phyloP scores from a whole-genome alignment of 495 filamentous ascomycete species.

The Hyaloscypha hepaticicola region DNA sequence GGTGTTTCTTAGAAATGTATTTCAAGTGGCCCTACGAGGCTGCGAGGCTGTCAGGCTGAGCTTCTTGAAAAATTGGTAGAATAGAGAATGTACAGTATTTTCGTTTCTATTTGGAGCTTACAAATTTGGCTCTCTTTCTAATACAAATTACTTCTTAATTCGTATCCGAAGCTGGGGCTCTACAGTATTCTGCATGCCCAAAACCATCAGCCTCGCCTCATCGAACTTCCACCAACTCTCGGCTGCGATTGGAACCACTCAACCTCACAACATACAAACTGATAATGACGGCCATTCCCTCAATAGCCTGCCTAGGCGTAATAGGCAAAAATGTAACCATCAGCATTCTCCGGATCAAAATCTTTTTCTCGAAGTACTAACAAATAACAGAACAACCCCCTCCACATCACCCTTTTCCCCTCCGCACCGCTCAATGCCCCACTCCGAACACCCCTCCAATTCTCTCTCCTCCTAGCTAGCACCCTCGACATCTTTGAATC shows the following conservation, averaged over 20 bases:
- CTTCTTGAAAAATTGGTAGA: too few relatives aligned
- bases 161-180: too few relatives aligned
- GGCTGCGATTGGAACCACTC: slow-evolving; percentile 2
- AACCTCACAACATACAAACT: slow-evolving; percentile 13
- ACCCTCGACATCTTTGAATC: slow-evolving; percentile 92
- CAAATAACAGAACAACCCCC: slow-evolving; percentile 78
- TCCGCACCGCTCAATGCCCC: slow-evolving; percentile 37
- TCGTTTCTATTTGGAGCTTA: too few relatives aligned
- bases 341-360: not conserved
- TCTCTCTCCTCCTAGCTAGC: slow-evolving; percentile 85
- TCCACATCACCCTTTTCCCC: slow-evolving; percentile 89
- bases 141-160: too few relatives aligned
- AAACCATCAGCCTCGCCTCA: slow-evolving; percentile 13
- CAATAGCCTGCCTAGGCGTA: slow-evolving; percentile 87
- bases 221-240: slow-evolving; percentile 5
- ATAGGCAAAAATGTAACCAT: slow-evolving; percentile 82
- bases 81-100: too few relatives aligned
- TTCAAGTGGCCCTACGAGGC: too few relatives aligned
- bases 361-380: slow-evolving; percentile 15
- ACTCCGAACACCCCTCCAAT: slow-evolving; percentile 68
- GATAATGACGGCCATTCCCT: slow-evolving; percentile 47
- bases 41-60: too few relatives aligned
- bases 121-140: too few relatives aligned
- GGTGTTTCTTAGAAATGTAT: too few relatives aligned
- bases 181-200: too few relatives aligned